A percentile compares a stretch with the other conserved stretches of the same genome.
Evolutionary conservation across 768 basidiomycete species (phyloP).

Genomic region (Rhizopogon vesiculosus): DNA sequence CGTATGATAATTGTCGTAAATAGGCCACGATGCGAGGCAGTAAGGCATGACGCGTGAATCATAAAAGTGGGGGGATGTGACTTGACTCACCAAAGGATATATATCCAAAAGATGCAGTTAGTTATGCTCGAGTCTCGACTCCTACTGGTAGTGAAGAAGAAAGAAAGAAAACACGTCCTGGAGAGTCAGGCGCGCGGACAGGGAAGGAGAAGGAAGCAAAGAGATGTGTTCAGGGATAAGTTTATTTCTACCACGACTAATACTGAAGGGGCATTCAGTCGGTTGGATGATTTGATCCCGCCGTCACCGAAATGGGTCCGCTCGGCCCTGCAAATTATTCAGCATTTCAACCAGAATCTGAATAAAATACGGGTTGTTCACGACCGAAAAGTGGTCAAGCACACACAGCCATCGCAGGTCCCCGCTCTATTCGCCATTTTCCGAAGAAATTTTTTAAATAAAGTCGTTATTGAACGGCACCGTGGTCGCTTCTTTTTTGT

Average conservation of each 20-base stretch:
- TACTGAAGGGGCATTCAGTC: conserved; percentile 30
- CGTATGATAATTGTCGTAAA: conserved; percentile 25
- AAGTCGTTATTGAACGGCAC: conserved; percentile 16
- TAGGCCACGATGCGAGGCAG: conserved; percentile 24
- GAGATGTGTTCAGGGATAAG: conserved; percentile 15
- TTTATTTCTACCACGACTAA: conserved; percentile 28
- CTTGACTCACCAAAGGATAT: conserved; percentile 26
- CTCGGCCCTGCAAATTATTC: conserved; percentile 10
- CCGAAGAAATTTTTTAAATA: conserved; percentile 28
- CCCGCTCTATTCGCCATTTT: conserved; percentile 31
- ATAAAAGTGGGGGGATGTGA: conserved; percentile 2
- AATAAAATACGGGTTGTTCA: conserved; percentile 12
- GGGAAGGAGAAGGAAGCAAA: conserved; percentile 25
- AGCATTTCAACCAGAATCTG: conserved; percentile 16
- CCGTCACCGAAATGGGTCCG: conserved; percentile 25
- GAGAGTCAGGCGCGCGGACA: conserved; percentile 18
- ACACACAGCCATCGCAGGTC: conserved; percentile 35
- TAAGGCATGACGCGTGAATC: conserved; percentile 25
- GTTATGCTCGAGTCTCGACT: neutral
- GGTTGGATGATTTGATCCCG: conserved; percentile 32
- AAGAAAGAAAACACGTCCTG: conserved; percentile 15
- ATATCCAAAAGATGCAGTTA: conserved; percentile 16
- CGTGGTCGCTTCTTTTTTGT: conserved; percentile 6
- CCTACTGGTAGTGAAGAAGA: conserved; percentile 17
- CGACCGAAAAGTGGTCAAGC: conserved; percentile 20